Conservation (phyloP, 1,139 yeast species). For the Hyphopichia khmerensis region DNA sequence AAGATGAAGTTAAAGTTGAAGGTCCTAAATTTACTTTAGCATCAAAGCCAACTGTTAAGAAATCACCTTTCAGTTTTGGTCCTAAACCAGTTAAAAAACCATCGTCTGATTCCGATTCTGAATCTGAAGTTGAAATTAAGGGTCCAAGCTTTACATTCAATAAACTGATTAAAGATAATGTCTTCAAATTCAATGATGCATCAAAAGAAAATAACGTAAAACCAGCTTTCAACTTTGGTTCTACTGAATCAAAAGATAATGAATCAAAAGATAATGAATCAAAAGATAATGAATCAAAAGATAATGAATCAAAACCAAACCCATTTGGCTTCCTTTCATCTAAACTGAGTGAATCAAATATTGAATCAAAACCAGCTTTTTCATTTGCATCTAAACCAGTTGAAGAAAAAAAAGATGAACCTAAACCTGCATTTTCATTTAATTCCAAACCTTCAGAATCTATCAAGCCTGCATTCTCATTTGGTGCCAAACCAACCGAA, state of each 20-base stretch:
- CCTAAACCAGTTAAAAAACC: conserved; percentile 41
- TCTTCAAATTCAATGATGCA: conserved; percentile 39
- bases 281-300: conserved; percentile 8
- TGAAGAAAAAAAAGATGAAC: background rate
- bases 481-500: conserved; percentile 7
- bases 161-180: conserved; percentile 46
- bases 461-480: conserved; percentile 13
- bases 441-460: conserved; percentile 9
- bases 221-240: conserved; percentile 29
- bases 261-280: conserved; percentile 10
- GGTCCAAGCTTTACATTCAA: conserved; percentile 65
- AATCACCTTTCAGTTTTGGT: conserved; percentile 58
- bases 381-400: conserved; percentile 12
- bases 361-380: conserved; percentile 11
- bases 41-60: conserved; percentile 53
- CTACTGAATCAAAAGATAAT: conserved; percentile 8
- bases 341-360: conserved; percentile 1
- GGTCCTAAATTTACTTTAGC: conserved; percentile 65
- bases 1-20: conserved; percentile 44
- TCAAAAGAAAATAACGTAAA: conserved; percentile 7
- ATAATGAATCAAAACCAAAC: conserved; percentile 14
- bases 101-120: conserved; percentile 47
- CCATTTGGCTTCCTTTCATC: conserved; percentile 13
- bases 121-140: conserved; percentile 56
- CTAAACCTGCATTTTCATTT: conserved; percentile 13